A percentile compares a stretch with the other conserved stretches of the same genome.
Conservation (phyloP, 2,329 filamentous ascomycete genomes). For the Graphium sp. region DNA sequence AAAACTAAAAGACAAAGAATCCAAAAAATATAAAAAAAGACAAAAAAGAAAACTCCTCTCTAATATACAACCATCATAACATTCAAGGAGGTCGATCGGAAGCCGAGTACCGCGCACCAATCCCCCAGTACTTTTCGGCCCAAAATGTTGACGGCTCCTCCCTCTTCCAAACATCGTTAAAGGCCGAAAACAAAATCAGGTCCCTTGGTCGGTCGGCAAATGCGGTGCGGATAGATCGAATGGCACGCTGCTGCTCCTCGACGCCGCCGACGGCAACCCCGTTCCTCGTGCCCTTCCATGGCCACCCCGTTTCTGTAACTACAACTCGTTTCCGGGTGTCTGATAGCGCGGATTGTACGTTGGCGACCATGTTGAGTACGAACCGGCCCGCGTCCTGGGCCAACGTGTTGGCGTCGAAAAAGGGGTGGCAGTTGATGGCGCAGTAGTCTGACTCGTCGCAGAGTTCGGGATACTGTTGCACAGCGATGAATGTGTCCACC, state of each 20-base stretch:
- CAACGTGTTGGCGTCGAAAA: constrained; percentile 52
- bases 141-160: constrained; percentile 44
- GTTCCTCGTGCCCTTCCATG: constrained; percentile 49
- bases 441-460: constrained; percentile 63
- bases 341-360: constrained; percentile 22
- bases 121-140: constrained; percentile 64
- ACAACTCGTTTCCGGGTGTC: constrained; percentile 40
- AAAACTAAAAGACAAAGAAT: too few species aligned
- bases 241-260: constrained; percentile 48
- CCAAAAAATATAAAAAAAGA: too few species aligned
- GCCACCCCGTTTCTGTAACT: constrained; percentile 78
- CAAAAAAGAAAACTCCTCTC: too few species aligned
- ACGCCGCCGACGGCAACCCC: constrained; percentile 49
- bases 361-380: constrained; percentile 35
- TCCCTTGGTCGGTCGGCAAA: constrained; percentile 33
- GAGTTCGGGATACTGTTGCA: constrained; percentile 48
- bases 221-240: constrained; percentile 43
- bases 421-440: constrained; percentile 69
- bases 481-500: constrained; percentile 61
- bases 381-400: constrained; percentile 51
- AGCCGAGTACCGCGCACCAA: neutral
- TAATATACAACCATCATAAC: too few species aligned
- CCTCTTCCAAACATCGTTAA: constrained; percentile 66
- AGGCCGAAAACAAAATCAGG: constrained; percentile 62
- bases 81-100: too few species aligned